Percentiles rank a stretch among this genome's conserved stretches.
These are phyloP conservation scores for Leccinum truebloodii DNA, from an alignment of 768 basidiomycete species.

Conservation along the genomic window DNA sequence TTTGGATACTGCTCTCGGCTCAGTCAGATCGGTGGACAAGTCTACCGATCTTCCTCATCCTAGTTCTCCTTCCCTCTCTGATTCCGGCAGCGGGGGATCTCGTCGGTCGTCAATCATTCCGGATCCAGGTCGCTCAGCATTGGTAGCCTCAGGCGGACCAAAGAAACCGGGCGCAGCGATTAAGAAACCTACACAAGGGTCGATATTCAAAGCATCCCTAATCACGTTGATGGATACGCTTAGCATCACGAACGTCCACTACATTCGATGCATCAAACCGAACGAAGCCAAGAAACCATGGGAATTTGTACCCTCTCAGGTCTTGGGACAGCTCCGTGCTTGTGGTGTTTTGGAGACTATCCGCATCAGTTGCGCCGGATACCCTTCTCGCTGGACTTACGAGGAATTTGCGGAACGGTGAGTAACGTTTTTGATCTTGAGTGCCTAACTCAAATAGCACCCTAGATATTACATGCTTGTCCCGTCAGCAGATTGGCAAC, in stretches of 20 bases:
- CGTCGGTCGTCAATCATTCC: constrained; percentile 85
- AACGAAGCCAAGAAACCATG: constrained; percentile 96
- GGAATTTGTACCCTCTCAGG: constrained; percentile 96
- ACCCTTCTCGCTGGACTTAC: constrained; percentile 97
- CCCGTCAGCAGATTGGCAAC: constrained; percentile 81
- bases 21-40: constrained; percentile 60
- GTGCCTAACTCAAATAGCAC: constrained; percentile 20
- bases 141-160: constrained; percentile 54
- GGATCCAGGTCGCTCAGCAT: constrained; percentile 78
- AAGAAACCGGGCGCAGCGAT: constrained; percentile 69
- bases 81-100: constrained; percentile 74
- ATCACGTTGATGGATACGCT: constrained; percentile 97
- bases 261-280: constrained; percentile 99
- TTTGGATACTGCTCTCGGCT: constrained; percentile 84
- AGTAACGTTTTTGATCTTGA: constrained; percentile 27
- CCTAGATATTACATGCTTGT: constrained; percentile 96
- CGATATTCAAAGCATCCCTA: constrained; percentile 96
- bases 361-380: constrained; percentile 97
- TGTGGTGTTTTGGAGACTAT: constrained; percentile 99
- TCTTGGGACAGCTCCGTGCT: constrained; percentile 90
- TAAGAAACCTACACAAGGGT: constrained; percentile 96
- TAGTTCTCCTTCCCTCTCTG: constrained; percentile 74
- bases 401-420: constrained; percentile 98
- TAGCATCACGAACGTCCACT: constrained; percentile 96
- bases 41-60: constrained; percentile 54